A percentile compares a stretch with the other conserved stretches of the same genome.
phyloP scores from a whole-genome alignment of 257 asterid genomes.

The Solanum ossicruentum region DNA sequence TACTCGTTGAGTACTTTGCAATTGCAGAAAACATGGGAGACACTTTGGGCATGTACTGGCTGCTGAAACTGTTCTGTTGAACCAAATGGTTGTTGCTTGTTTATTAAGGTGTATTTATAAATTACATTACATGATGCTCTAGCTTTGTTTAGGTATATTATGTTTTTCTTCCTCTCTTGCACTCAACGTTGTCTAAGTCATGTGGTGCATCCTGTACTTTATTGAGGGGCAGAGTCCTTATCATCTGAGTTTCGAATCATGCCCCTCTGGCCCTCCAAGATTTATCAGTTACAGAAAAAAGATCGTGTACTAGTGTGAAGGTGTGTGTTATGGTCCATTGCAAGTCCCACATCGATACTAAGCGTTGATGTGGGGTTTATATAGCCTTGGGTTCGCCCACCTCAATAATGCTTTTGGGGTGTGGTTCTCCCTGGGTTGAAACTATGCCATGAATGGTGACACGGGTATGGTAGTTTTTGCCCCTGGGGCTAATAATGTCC shows the following conservation, averaged over 20 bases:
- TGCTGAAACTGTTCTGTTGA: not conserved
- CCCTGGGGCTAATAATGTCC: no score
- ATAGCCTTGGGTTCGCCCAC: not conserved
- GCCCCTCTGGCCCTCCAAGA: not conserved
- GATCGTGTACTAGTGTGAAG: not conserved
- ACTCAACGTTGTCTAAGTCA: not conserved
- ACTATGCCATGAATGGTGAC: not conserved
- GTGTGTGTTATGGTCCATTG: not conserved
- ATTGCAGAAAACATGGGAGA: not conserved
- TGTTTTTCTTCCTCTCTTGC: not conserved
- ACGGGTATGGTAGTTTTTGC: no score
- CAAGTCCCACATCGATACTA: not conserved
- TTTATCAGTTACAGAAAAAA: not conserved
- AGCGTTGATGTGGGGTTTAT: not conserved
- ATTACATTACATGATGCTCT: not conserved
- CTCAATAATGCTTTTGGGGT: not conserved
- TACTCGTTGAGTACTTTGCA: constrained; percentile 12
- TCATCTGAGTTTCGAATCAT: not conserved
- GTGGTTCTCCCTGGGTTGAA: not conserved
- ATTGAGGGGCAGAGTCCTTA: not conserved
- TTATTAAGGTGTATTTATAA: not conserved
- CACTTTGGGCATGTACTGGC: constrained; percentile 3
- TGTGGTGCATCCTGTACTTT: not conserved
- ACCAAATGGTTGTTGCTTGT: not conserved
- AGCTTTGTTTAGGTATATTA: not conserved